Conservation (phyloP, 148 eudicot genomes). For the Rhododendron mucronatum region DNA sequence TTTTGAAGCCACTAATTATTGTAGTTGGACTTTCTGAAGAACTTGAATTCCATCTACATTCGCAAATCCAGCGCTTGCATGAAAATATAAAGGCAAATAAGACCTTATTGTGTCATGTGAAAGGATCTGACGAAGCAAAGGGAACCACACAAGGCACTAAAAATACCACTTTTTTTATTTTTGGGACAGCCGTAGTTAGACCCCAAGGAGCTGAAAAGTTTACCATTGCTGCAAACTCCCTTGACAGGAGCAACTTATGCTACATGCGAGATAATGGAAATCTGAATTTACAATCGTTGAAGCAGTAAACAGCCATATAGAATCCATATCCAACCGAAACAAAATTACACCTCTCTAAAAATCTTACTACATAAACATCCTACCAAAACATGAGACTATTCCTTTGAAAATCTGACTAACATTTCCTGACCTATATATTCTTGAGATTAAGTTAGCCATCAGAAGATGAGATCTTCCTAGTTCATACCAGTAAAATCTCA, state of each 20-base stretch:
- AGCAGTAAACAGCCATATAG: neutral
- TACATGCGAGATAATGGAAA: neutral
- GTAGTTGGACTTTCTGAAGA: neutral
- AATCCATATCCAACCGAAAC: neutral
- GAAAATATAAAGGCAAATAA: neutral
- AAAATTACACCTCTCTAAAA: neutral
- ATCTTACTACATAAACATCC: neutral
- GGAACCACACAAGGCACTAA: neutral
- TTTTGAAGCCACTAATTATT: neutral
- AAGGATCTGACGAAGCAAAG: neutral
- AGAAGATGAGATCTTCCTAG: neutral
- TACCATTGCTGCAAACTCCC: neutral
- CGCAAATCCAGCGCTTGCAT: neutral
- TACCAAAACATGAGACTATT: neutral
- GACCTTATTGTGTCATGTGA: neutral
- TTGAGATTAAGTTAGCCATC: neutral
- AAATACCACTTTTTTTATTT: neutral
- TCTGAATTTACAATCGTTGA: neutral
- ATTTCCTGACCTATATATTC: neutral
- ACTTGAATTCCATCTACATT: neutral
- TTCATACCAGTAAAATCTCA: neutral
- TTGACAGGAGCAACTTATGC: neutral
- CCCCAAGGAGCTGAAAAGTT: neutral
- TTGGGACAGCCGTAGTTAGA: neutral
- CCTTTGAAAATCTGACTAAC: neutral